phyloP scores from a whole-genome alignment of 2,329 filamentous ascomycete genomes.

The Microcera coccophila region DNA sequence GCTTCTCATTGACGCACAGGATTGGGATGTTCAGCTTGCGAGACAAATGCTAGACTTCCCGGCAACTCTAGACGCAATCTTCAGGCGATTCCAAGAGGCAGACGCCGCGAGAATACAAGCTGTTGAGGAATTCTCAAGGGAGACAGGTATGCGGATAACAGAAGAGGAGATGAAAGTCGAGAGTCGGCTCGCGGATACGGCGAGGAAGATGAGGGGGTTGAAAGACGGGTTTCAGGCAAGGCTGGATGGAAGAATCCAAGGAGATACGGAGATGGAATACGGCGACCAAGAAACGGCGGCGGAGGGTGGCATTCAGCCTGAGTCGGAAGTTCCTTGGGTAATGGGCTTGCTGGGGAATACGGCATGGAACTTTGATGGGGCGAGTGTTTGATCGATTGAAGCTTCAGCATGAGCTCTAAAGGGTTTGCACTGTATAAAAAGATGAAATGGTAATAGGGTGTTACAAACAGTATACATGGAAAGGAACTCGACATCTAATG shows the following conservation, averaged over 20 bases:
- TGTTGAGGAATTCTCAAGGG: constrained; percentile 10
- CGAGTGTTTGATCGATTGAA: not conserved
- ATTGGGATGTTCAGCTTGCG: constrained; percentile 20
- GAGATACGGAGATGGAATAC: constrained; percentile 5
- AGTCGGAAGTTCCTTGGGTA: constrained; percentile 13
- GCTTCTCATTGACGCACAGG: constrained; percentile 21
- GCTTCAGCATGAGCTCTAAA: not conserved
- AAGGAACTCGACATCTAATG: not conserved
- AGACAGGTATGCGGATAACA: constrained; percentile 9
- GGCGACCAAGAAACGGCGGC: too few species aligned
- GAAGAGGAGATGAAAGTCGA: constrained; percentile 18
- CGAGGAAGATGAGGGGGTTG: constrained; percentile 26
- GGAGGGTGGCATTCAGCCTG: not conserved
- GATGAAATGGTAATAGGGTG: not conserved
- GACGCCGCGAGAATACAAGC: constrained; percentile 5
- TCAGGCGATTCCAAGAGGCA: constrained; percentile 9
- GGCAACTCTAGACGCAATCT: constrained; percentile 11
- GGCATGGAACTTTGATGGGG: constrained; percentile 18
- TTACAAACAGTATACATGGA: not conserved
- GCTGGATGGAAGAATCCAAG: constrained; percentile 9
- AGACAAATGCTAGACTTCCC: constrained; percentile 17
- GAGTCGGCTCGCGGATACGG: constrained; percentile 17
- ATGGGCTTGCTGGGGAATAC: constrained; percentile 23
- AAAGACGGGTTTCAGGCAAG: constrained; percentile 31
- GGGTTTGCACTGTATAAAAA: not conserved